Base-by-base conservation (phyloP, 148 eudicot genomes). In the Polygonum maritimum region DNA sequence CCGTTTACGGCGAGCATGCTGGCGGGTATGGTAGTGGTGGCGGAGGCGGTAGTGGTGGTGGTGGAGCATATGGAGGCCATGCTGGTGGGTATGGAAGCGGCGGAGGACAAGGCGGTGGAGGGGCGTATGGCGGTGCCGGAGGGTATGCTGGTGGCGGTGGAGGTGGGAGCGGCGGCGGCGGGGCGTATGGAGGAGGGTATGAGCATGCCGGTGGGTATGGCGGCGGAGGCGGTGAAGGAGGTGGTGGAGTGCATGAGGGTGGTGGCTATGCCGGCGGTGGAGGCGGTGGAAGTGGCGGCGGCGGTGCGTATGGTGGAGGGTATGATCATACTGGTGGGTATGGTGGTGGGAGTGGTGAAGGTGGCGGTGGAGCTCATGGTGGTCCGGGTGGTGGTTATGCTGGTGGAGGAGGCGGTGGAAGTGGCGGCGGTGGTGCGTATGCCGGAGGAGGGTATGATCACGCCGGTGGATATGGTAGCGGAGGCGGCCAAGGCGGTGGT, bases 231-330 rank as follows among this genome's bases (percentile, higher is more conserved):
- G 82, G 82, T 10, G 70, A 39, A 22, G 79, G 84, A 55, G 76
- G 74, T 44, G 84, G 78, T 69, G 76, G 4, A 15, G 80, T 9
- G 0, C 80, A 71, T 69, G 83, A 80, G 5, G 79, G 76, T 0
- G 60, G 67, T 69, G 85, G 76, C 16, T 77, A 57, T 21, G 83
- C 73, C 13, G 85, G 36, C 0, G 85, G 85, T 2, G 83, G 74
- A 5, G 85, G 85, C 36, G 80, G 85, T 35, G 85, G 85, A 21
- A 73, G 85, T 26, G 83, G 70, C 15, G 85, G 85, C 12, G 80
- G 85, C 41, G 84, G 2, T 73, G 76, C 2, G 2, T 63, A 63
- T 31, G 80, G 85, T 40, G 82, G 82, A 38, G 84, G 2, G 70
- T 76, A 73, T 0, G 82, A 79, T 0, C 84, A 82, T 72, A 74